These are phyloP conservation scores for Neonectria magnoliae DNA, from an alignment of 2,329 filamentous ascomycete species.

Conservation along the genomic window DNA sequence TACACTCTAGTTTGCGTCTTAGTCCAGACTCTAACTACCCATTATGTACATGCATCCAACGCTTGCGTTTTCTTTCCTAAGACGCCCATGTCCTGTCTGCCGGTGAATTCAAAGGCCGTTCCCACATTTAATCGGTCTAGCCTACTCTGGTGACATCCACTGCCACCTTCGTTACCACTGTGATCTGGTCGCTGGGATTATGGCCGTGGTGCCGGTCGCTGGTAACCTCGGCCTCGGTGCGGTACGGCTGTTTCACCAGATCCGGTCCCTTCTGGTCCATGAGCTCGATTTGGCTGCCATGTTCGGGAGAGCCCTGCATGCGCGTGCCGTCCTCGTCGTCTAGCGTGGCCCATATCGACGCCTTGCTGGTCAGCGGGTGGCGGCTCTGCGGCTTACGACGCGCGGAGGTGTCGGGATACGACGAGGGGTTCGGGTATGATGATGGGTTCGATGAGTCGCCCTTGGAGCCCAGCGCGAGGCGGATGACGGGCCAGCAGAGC, in stretches of 20 bases:
- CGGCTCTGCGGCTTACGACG: constrained; percentile 28
- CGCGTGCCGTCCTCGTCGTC: constrained; percentile 40
- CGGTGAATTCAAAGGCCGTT: background rate
- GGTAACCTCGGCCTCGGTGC: constrained; percentile 14
- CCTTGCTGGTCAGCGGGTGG: constrained; percentile 31
- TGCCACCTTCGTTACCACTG: constrained; percentile 44
- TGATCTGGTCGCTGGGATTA: constrained; percentile 34
- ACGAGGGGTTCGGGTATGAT: constrained; percentile 28
- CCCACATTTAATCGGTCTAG: constrained; percentile 3
- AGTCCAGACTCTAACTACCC: too few species aligned
- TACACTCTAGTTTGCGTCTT: background rate
- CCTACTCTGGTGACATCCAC: constrained; percentile 37
- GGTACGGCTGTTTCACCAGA: constrained; percentile 27
- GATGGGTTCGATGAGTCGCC: constrained; percentile 38
- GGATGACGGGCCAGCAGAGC: constrained; percentile 66
- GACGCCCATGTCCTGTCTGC: background rate
- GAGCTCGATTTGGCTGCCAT: constrained; percentile 46
- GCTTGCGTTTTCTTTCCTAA: background rate
- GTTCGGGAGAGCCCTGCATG: constrained; percentile 24
- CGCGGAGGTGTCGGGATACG: constrained; percentile 33
- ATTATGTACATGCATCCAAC: background rate
- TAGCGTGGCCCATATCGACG: constrained; percentile 44
- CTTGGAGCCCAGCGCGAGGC: constrained; percentile 49
- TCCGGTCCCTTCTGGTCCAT: constrained; percentile 31
- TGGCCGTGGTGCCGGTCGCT: constrained; percentile 10